Evolutionary conservation across 1,139 yeast species (phyloP), one percentile per base, ranked within the genome.

Genomic region (Blastobotrys serpentis): DNA sequence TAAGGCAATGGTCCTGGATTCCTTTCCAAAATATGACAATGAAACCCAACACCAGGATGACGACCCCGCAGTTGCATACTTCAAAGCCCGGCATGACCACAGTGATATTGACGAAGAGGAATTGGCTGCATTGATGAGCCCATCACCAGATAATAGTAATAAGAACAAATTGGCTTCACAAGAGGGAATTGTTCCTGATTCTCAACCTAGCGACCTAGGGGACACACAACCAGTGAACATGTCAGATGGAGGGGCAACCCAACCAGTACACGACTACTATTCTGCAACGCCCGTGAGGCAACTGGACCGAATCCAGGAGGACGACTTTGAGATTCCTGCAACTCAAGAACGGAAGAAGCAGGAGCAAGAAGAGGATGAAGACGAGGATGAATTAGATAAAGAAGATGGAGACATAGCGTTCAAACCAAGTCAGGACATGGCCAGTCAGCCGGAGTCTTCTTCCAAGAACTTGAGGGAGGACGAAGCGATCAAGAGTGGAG

Each of bases 291-390:
- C 40, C 14, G 14, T 36, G 7, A 17, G 25, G 7, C 40, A 19
- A 11, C 8, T 36, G 25, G 40, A 36, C 6, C 10, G 25, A 13
- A 36, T 36, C 4, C 23, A 36, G 13, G 40, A 36, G n/a, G 22
- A 36, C 14, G 40, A 36, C 25, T 36, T 36, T 36, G 40, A 36
- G 14, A 25, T 36, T 14, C 40, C 40, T 4, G 40, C 40, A 17
- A 36, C 40, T 3, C 40, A 36, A 17, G 40, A 36, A 7, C 10
- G 14, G 14, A n/a, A 17, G 13, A 17, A 19, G 14, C 19, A 19
- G 23, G 25, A 17, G 4, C 19, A 17, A 11, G 21, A 33, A 14
- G 26, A 10, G 26, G 26, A 23, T 6, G 8, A 23, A 23, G 38
- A 13, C 17, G 38, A 33, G 19, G 16, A 30, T 6, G 34, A 30